Percentiles rank a stretch among this genome's conserved stretches.
Conservation (phyloP, 2,329 filamentous ascomycete genomes). For the Colletotrichum viniferum region DNA sequence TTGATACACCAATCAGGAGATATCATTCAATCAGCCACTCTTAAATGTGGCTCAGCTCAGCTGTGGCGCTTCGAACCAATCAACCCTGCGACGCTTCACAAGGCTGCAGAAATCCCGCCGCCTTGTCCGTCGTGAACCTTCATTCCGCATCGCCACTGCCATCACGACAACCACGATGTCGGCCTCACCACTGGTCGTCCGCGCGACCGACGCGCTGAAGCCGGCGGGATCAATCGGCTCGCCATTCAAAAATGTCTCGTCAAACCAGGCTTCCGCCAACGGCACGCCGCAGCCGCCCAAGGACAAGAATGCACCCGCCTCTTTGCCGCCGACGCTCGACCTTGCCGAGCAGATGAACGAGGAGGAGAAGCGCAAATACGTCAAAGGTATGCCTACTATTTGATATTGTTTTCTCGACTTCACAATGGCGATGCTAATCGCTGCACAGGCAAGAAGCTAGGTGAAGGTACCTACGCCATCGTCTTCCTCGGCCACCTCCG, state of each 20-base stretch:
- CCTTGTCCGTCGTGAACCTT: background rate
- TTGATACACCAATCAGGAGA: background rate
- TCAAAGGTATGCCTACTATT: slow-evolving; percentile 66
- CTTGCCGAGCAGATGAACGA: slow-evolving; percentile 84
- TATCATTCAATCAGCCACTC: background rate
- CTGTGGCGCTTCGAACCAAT: slow-evolving; percentile 5
- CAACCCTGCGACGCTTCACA: background rate
- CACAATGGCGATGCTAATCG: background rate
- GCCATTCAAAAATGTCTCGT: slow-evolving; percentile 47
- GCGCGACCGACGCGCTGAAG: slow-evolving; percentile 38
- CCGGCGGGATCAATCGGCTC: slow-evolving; percentile 41
- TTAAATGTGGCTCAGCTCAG: background rate
- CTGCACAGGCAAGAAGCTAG: slow-evolving; percentile 80
- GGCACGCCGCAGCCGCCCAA: slow-evolving; percentile 44
- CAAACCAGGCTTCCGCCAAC: slow-evolving; percentile 44
- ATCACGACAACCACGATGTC: slow-evolving; percentile 40
- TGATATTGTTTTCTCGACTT: background rate
- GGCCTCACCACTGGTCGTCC: slow-evolving; percentile 50
- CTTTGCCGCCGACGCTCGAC: slow-evolving; percentile 51
- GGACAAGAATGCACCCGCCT: slow-evolving; percentile 22
- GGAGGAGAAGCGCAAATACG: slow-evolving; percentile 84
- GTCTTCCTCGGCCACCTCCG: slow-evolving; percentile 89
- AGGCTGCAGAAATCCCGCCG: slow-evolving; percentile 4
- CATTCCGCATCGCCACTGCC: background rate
- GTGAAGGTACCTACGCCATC: slow-evolving; percentile 95